Evolutionary conservation across 176 grass and related monocot genomes (phyloP).

Genomic region (Coix lacrymajobi): DNA sequence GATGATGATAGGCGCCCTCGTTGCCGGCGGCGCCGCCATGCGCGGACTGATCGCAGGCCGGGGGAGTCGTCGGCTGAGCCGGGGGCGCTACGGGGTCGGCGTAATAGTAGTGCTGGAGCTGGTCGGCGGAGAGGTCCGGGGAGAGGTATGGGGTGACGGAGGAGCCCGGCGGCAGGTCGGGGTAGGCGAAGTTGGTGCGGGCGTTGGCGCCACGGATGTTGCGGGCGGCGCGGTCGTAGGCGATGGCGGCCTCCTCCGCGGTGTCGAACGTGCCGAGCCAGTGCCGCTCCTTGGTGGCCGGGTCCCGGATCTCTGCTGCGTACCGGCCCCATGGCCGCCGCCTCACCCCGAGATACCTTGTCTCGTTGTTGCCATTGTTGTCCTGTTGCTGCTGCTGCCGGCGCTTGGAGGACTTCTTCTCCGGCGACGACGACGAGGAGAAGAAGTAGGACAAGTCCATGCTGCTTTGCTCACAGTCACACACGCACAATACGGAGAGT

Average conservation of each 20-base stretch:
- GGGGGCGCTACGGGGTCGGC: neutral
- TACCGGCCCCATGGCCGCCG: slow-evolving; percentile 77
- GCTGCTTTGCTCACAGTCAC: neutral
- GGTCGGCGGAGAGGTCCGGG: slow-evolving; percentile 55
- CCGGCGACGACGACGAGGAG: neutral
- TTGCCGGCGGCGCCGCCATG: neutral
- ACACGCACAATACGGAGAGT: neutral
- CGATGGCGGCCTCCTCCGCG: slow-evolving; percentile 79
- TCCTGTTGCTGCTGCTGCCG: slow-evolving; percentile 40
- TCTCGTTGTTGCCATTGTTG: slow-evolving; percentile 31
- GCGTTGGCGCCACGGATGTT: slow-evolving; percentile 55
- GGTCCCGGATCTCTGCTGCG: slow-evolving; percentile 85
- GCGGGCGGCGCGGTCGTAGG: slow-evolving; percentile 84
- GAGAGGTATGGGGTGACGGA: slow-evolving; percentile 84
- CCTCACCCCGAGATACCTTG: slow-evolving; percentile 61
- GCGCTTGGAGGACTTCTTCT: slow-evolving; percentile 64
- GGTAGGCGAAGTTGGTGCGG: slow-evolving; percentile 90
- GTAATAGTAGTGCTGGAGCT: slow-evolving; percentile 21
- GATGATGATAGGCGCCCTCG: neutral
- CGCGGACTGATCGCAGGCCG: neutral
- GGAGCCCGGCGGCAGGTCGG: slow-evolving; percentile 75
- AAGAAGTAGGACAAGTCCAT: slow-evolving; percentile 74
- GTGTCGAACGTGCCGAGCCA: slow-evolving; percentile 90
- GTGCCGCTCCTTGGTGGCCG: slow-evolving; percentile 78
- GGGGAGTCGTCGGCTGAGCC: neutral